These are phyloP conservation scores for Hymenoscyphus repandus DNA, from an alignment of 2,329 filamentous ascomycete species.

Conservation along the genomic window DNA sequence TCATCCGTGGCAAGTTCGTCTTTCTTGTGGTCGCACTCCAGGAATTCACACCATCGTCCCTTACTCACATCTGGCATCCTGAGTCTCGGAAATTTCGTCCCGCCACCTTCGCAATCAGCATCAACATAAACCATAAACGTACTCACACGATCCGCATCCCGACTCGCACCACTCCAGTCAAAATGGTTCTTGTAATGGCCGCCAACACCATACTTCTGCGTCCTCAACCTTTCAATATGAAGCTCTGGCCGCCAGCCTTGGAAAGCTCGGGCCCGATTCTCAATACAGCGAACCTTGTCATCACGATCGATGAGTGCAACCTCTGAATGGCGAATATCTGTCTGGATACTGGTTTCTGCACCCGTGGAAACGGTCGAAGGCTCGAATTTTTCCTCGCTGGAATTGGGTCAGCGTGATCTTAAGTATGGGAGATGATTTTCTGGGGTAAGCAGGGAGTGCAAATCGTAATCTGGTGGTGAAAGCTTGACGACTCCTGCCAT, in stretches of 20 bases:
- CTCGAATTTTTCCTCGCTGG: conserved; percentile 43
- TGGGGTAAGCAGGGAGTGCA: neutral
- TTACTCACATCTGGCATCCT: conserved; percentile 35
- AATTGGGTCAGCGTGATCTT: neutral
- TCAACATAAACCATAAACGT: conserved; percentile 59
- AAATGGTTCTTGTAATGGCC: conserved; percentile 57
- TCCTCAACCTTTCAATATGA: conserved; percentile 56
- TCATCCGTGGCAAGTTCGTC: conserved; percentile 17
- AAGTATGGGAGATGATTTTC: neutral
- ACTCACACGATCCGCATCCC: conserved; percentile 40
- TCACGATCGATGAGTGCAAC: conserved; percentile 42
- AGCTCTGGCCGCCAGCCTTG: conserved; percentile 55
- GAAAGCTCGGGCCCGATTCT: conserved; percentile 50
- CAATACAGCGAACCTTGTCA: conserved; percentile 50
- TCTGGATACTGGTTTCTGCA: conserved; percentile 41
- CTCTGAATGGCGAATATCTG: conserved; percentile 47
- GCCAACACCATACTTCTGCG: conserved; percentile 53
- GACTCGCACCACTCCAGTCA: conserved; percentile 46
- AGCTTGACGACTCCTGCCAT: neutral
- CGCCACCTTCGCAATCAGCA: conserved; percentile 49
- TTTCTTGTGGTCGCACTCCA: conserved; percentile 42
- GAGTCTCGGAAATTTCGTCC: conserved; percentile 54
- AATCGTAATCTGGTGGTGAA: neutral
- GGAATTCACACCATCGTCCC: conserved; percentile 49
- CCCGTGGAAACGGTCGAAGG: conserved; percentile 50